These are phyloP conservation scores for Toxicodendron radicans DNA, from an alignment of 345 rosid genomes.

Conservation along the genomic window DNA sequence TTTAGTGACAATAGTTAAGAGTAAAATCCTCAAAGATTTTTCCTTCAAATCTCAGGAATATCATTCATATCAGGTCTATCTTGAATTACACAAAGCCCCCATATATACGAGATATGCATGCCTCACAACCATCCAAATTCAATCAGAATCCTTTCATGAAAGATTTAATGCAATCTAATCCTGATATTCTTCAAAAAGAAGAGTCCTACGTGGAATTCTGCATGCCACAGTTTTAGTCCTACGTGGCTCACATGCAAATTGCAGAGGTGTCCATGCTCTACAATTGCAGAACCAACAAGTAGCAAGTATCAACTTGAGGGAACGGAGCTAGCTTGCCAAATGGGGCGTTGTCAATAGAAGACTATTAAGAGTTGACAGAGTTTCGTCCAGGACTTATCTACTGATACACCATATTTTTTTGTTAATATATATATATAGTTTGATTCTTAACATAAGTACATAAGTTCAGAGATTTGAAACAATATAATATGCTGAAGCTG, in stretches of 20 bases:
- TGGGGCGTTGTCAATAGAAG: no score
- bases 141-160: not conserved
- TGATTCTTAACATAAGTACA: no score
- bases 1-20: not conserved
- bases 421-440: no score
- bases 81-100: slow-evolving; percentile 32
- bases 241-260: slow-evolving; percentile 3
- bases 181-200: not conserved
- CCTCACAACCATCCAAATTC: slow-evolving; percentile 13
- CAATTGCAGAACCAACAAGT: not conserved
- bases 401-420: no score
- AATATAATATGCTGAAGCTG: no score
- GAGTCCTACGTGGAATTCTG: not conserved
- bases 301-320: no score
- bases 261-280: not conserved
- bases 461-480: no score
- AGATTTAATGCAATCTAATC: not conserved
- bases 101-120: slow-evolving; percentile 36
- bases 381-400: slow-evolving; percentile 4
- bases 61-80: slow-evolving; percentile 26
- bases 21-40: slow-evolving; percentile 12
- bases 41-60: slow-evolving; percentile 36
- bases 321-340: no score
- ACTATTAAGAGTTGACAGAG: not conserved
- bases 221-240: not conserved